Evolutionary conservation across 108 stramenopile genomes (phyloP), one percentile per base, ranked within the genome.

Genomic region (Nitzschia inconspicua): DNA sequence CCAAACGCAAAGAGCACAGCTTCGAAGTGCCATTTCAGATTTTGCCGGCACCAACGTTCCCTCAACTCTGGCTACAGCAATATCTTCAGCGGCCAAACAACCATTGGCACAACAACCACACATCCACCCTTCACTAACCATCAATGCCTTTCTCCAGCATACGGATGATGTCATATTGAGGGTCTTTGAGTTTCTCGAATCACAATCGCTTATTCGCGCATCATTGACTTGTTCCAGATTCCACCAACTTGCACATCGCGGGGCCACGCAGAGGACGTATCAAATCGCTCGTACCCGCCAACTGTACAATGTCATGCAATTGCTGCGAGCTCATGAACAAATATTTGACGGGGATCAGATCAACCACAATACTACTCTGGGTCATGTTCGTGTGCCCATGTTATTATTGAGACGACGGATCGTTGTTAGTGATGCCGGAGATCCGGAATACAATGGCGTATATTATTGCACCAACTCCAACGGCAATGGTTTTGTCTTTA

Each of bases 381-480:
- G 44, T 22, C 63, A 57, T 57, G 85, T 90, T 18, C 81, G 66
- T 8, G 82, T 91, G 20, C 89, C 89, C 1, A 74, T 80, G 36
- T 60, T 91, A 13, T 73, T 86, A 25, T 53, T 85, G n/a, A 29
- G 58, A 18, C 50, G 75, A 58, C 47, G 79, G 10, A 66, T 91
- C 4, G 30, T 76, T 27, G 84, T 91, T 0, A 66, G 69, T 1
- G 60, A 76, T 35, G 65, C 84, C 2, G 86, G 86, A 2, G 89
- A 91, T 73, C 73, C 82, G 1, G 86, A 91, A 47, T 82, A 70
- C 51, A 87, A 91, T 70, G 89, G 89, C 8, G 62, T 87, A n/a
- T 91, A 91, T 51, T 81, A 77, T 65, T 91, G 89, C 57, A 91
- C 86, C 6, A 78, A 78, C 24, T 71, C 72, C 42, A 85, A 87